Evolutionary conservation across 1,284 basidiomycete genomes (phyloP), one percentile per base, ranked within the genome.

Genomic region (Agaricales sp.): DNA sequence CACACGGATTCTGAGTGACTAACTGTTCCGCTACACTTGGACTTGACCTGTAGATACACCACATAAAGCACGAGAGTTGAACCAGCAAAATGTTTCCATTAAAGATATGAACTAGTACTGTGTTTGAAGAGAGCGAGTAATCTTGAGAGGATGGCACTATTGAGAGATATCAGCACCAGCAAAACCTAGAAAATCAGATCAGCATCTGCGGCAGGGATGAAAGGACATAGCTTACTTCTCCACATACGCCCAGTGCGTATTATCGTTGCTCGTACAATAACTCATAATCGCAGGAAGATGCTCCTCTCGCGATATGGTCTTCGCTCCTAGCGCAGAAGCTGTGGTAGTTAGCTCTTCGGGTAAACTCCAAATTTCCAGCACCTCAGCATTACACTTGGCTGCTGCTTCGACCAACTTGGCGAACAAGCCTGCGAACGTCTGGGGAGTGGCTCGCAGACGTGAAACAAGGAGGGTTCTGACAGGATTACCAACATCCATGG

Each of bases 291-390:
- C 65, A 2, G 77, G 68, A 18, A 82, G 54, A 57, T 80, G 75
- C 18, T 75, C 73, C 1, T 63, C 58, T 52, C 78, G 64, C 23
- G 62, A 56, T 19, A 55, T 55, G 1, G 67, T 71, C 46, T 47
- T 61, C 2, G 73, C 75, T 2, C 71, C 73, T 1, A 65, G 53
- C 12, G 54, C 52, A 18, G 55, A 48, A 3, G 68, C 71, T 23
- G 62, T 51, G 1, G 55, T 52, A 44, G 63, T 53, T 24, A 80
- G 57, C 18, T 66, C 55, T 12, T 57, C 52, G 0, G 64, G 61
- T 23, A 80, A 51, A 58, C 76, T 76, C 78, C 81, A 84, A 1
- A 73, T 61, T 55, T 82, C 80, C 20, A 84, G 60, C 46, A 57
- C 64, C 41, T 66, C 59, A 26, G 77, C 61, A 4, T 65, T 64